Evolutionary conservation across 345 rosid genomes (phyloP).

Genomic region (Lepidium sativum): DNA sequence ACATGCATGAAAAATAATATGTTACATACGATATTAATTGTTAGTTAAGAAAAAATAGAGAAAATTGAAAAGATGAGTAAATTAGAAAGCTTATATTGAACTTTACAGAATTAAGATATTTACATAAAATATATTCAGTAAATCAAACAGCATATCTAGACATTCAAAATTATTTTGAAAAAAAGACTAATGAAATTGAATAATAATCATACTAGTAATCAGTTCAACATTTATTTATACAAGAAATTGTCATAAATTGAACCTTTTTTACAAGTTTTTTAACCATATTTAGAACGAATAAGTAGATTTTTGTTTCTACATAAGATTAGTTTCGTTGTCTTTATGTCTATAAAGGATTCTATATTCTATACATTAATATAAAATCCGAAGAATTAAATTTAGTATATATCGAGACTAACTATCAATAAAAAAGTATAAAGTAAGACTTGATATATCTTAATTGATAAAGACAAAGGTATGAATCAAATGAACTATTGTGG

Average conservation of each 20-base stretch:
- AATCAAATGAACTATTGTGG: not conserved
- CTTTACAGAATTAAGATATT: not conserved
- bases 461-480: not conserved
- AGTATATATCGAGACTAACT: not conserved
- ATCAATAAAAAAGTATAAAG: not conserved
- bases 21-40: constrained; percentile 4
- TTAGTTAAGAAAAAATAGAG: not conserved
- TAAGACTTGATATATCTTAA: constrained; percentile 3
- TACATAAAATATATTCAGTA: not conserved
- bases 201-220: not conserved
- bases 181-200: not conserved
- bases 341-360: not conserved
- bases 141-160: not conserved
- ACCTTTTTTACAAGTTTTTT: not conserved
- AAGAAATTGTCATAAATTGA: not conserved
- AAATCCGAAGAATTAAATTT: not conserved
- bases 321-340: not conserved
- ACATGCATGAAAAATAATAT: not conserved
- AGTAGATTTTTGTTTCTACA: not conserved
- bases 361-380: not conserved
- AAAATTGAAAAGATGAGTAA: not conserved
- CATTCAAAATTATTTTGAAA: not conserved
- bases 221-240: not conserved
- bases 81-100: not conserved
- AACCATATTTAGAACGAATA: not conserved